Evolutionary conservation across 768 basidiomycete genomes (phyloP).

Genomic region (Suillus weaverae): DNA sequence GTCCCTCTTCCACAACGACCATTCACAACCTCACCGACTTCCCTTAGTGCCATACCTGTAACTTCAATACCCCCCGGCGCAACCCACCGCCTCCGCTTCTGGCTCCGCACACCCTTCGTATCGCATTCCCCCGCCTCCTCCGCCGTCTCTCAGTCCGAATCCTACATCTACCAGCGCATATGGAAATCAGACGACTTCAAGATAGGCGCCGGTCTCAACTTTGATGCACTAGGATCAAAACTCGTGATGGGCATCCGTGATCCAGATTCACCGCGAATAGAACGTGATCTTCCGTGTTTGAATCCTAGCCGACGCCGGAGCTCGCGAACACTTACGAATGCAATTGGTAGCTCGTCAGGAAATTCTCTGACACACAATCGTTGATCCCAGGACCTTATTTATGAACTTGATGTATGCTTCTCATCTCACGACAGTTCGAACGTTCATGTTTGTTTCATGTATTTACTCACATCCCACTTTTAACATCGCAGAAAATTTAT

Average conservation of each 20-base stretch:
- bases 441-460: neutral
- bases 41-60: conserved; percentile 51
- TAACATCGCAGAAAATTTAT: conserved; percentile 25
- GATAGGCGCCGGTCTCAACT: conserved; percentile 56
- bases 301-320: conserved; percentile 6
- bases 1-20: conserved; percentile 20
- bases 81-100: conserved; percentile 62
- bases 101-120: conserved; percentile 52
- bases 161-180: conserved; percentile 62
- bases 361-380: conserved; percentile 8
- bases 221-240: conserved; percentile 48
- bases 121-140: conserved; percentile 28
- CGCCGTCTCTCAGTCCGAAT: conserved; percentile 42
- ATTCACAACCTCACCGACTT: conserved; percentile 7
- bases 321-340: conserved; percentile 14
- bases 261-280: conserved; percentile 12
- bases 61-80: conserved; percentile 55
- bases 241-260: conserved; percentile 49
- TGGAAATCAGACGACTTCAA: conserved; percentile 67
- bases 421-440: neutral
- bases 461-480: neutral
- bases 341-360: neutral
- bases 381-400: neutral
- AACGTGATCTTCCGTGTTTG: conserved; percentile 9
- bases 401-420: neutral